Base-by-base conservation (phyloP, 208 protist species). In the Trypanosoma avium region DNA sequence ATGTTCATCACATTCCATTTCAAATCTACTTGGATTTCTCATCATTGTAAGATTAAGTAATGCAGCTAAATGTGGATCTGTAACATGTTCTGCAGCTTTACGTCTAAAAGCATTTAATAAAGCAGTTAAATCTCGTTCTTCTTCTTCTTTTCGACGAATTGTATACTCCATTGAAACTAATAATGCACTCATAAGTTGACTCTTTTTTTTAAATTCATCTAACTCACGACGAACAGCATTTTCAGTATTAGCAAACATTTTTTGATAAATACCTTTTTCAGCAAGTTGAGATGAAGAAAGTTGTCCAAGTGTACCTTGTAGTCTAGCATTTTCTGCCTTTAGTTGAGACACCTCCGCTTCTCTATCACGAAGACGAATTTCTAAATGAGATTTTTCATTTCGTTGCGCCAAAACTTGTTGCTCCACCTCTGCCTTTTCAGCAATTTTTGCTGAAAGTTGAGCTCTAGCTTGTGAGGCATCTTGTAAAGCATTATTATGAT, bases 161-260 rank as follows among this genome's bases (percentile, higher is more conserved):
- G 83, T 93, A 73, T 89, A 93, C 71, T 88, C 81, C 76, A 90
- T 88, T 9, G 87, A 90, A 10, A 71, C 73, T 1, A 93, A 21
- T 26, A 81, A 67, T 29, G 79, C 60, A 57, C 74, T 82, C 58
- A 93, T 53, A 6, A 88, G 36, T 22, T 58, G 54, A 65, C 79
- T 81, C 53, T 86, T 47, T 22, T 52, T 58, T 19, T 63, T 53
- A 36, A 78, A 49, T 45, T 87, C 66, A 47, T 88, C 75, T 15
- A 88, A 24, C 42, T 89, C 79, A 4, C 70, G 33, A 19, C 13
- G 24, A n/a, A 77, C 4, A 21, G 26, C 35, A 24, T 24, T 36
- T 17, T 72, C 45, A 0, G 64, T 69, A 56, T 60, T 70, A 62
- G 54, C 59, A 10, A 76, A 15, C 53, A 71, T 55, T 12, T 61